A percentile compares a stretch with the other conserved stretches of the same genome.
Evolutionary conservation across 208 protist species (phyloP).

Genomic region (Willaertia magna): DNA sequence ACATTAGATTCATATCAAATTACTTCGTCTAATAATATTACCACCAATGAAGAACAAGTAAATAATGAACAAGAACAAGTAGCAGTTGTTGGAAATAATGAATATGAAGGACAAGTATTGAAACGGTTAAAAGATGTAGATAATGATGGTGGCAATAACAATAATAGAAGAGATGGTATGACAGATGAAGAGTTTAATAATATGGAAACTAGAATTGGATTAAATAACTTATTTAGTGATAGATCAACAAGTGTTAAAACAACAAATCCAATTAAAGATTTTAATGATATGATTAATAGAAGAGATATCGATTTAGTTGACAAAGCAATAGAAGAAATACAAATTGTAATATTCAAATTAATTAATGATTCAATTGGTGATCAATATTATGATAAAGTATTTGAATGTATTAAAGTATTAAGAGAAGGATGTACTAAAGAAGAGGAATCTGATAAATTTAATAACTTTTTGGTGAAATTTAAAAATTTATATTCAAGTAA

Average conservation of each 20-base stretch:
- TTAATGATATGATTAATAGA: slow-evolving; percentile 35
- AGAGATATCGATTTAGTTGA: slow-evolving; percentile 39
- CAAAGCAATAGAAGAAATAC: slow-evolving; percentile 48
- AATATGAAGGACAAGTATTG: neutral
- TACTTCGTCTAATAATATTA: no score
- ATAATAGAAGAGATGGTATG: neutral
- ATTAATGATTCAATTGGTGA: slow-evolving; percentile 46
- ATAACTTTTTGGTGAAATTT: slow-evolving; percentile 48
- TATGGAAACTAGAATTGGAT: neutral
- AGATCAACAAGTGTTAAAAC: slow-evolving; percentile 21
- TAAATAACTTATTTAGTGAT: neutral
- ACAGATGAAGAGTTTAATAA: neutral
- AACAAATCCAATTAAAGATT: slow-evolving; percentile 38
- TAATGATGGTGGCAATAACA: neutral
- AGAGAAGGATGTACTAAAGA: slow-evolving; percentile 48
- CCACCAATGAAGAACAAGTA: neutral
- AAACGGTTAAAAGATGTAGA: neutral
- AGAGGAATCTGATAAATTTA: slow-evolving; percentile 50
- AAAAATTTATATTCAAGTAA: slow-evolving; percentile 25
- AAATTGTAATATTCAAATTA: slow-evolving; percentile 41
- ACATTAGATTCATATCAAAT: neutral
- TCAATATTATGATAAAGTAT: slow-evolving; percentile 50
- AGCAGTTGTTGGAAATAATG: neutral
- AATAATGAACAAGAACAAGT: neutral
- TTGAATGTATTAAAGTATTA: slow-evolving; percentile 47